Evolutionary conservation across 1,284 basidiomycete species (phyloP), one percentile per base, ranked within the genome.

Genomic region (Trametes pubescens): DNA sequence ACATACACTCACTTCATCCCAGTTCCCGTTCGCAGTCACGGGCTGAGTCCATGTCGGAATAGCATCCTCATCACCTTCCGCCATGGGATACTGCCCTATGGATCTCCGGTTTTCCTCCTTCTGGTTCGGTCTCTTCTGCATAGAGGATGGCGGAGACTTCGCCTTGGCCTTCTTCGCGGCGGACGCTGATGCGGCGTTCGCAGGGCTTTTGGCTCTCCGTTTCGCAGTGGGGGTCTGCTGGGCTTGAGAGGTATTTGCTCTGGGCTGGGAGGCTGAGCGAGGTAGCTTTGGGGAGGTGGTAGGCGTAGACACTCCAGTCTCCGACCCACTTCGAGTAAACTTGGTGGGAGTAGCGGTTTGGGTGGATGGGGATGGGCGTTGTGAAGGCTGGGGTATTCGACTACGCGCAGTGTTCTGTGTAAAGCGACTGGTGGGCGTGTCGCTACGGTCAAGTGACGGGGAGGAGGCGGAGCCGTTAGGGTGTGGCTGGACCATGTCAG

Each of bases 1-100:
- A 22, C 38, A 37, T 53, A 40, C 37, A 68, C 87, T 73, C 72
- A 88, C 91, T 74, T 93, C 91, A 70, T 93, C 91, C 91, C 91
- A 93, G 70, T 90, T 91, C 2, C 89, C 88, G 24, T 82, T 79
- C 59, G 77, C 78, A 32, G 80, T 83, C 21, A 87, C 80, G 32
- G 91, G 90, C 71, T 92, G 87, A 13, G 89, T 91, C 90, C 91
- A 92, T 3, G 84, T 83, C 7, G 91, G 90, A 72, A 92, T 91
- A 24, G 91, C 91, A 74, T 92, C 80, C 57, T 86, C 81, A 52
- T 79, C 85, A 51, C 82, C 81, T n/a, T 77, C 76, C 3, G 73
- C 82, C 2, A 82, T 79, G 11, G 91, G 90, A 76, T 92, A 92
- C 43, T 82, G 76, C 49, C 88, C 88, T 34, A 89, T 77, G 48